Evolutionary conservation across 371 early-diverging fungal genomes (phyloP).

Genomic region (Mucor saturninus): DNA sequence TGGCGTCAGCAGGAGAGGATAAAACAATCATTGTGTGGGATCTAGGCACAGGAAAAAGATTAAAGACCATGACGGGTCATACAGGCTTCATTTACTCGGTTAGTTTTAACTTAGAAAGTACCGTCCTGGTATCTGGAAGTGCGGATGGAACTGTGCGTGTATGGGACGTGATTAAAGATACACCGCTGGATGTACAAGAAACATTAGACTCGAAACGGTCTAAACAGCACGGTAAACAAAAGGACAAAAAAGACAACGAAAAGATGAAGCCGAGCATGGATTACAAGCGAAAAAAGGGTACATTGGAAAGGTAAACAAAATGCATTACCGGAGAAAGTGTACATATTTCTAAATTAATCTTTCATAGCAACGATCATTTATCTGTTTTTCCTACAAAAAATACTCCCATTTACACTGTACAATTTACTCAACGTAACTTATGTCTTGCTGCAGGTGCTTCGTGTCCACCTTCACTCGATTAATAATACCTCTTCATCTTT

Average conservation of each 20-base stretch:
- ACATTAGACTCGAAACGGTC: slow-evolving; percentile 33
- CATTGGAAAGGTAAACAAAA: slow-evolving; percentile 41
- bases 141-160: slow-evolving; percentile 93
- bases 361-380: slow-evolving; percentile 64
- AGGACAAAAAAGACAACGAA: slow-evolving; percentile 34
- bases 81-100: slow-evolving; percentile 87
- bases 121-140: slow-evolving; percentile 86
- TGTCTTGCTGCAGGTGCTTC: slow-evolving; percentile 74
- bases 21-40: slow-evolving; percentile 95
- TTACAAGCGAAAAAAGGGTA: slow-evolving; percentile 35
- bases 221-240: slow-evolving; percentile 34
- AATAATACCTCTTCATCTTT: background rate
- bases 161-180: slow-evolving; percentile 90
- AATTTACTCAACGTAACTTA: slow-evolving; percentile 93
- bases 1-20: slow-evolving; percentile 95
- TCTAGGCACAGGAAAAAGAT: slow-evolving; percentile 83
- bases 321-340: background rate
- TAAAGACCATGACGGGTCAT: slow-evolving; percentile 89
- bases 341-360: background rate
- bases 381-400: slow-evolving; percentile 90
- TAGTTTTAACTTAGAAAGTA: slow-evolving; percentile 85
- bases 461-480: slow-evolving; percentile 6
- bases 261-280: slow-evolving; percentile 31
- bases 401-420: slow-evolving; percentile 89
- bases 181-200: slow-evolving; percentile 27